Conservation (phyloP, 2,329 filamentous ascomycete species). For the Trichophyton rubrum region DNA sequence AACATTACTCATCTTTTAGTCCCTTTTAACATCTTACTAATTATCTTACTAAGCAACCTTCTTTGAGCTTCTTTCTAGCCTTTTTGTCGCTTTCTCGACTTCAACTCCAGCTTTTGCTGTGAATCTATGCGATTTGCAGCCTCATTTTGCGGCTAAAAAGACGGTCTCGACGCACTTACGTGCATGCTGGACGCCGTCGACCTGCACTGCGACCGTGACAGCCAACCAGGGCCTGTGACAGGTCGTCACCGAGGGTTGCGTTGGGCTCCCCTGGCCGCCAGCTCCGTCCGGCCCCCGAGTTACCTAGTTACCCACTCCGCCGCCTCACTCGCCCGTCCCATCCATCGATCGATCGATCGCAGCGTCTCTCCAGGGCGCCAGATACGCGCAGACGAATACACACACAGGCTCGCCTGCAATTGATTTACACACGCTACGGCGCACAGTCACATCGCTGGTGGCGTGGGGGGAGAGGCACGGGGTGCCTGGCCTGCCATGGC, state of each 20-base stretch:
- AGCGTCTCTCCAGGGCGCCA: background rate
- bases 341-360: background rate
- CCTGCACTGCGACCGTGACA: constrained; percentile 9
- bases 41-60: background rate
- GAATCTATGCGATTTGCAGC: background rate
- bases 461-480: background rate
- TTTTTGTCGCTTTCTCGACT: background rate
- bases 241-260: background rate
- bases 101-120: background rate
- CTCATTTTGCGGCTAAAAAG: background rate
- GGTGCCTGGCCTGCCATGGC: constrained; percentile 23
- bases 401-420: background rate
- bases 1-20: background rate
- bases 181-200: background rate
- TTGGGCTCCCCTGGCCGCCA: background rate
- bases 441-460: background rate
- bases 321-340: background rate
- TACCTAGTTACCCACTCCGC: background rate
- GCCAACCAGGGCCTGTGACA: constrained; percentile 1
- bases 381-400: background rate
- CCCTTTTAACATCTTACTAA: background rate
- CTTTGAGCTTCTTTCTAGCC: background rate
- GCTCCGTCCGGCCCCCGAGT: background rate
- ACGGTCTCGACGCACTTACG: background rate
- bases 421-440: background rate